Evolutionary conservation across 75 land plant genomes (phyloP), one percentile per base, ranked within the genome.

Genomic region (Azolla pinnata): DNA sequence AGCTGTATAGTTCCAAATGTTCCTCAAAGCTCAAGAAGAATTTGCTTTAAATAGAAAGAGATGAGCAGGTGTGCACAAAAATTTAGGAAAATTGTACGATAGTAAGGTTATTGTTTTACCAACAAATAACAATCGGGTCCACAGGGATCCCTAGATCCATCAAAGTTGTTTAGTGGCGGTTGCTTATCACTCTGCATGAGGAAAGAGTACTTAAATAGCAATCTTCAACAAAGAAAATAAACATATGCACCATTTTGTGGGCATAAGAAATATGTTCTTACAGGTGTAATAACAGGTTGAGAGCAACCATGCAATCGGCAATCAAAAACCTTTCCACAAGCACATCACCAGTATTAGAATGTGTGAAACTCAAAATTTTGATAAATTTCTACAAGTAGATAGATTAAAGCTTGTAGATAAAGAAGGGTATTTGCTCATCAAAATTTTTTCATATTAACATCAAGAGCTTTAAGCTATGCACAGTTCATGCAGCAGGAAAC

Each of bases 281-380:
- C 99, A 45, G 97, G 91, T 57, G 76, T 77, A 64, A 95, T 83
- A 44, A 95, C 72, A 64, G 85, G 81, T 69, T 95, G 99, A 38
- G 97, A 90, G 64, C 99, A 95, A n/a, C 99, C 99, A 80, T 95
- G 99, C 48, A 95, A 70, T 60, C 84, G 88, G 63, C 99, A 95
- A 72, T 95, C 99, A 78, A 95, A 95, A 0, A 95, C 92, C 99
- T 95, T n/a, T n/a, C n/a, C n/a, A n/a, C n/a, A n/a, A n/a, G n/a
- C n/a, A n/a, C n/a, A n/a, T n/a, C n/a, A n/a, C n/a, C n/a, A n/a
- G n/a, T n/a, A n/a, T n/a, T n/a, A n/a, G n/a, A n/a, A n/a, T n/a
- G n/a, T n/a, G n/a, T n/a, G n/a, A n/a, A n/a, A n/a, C n/a, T n/a
- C n/a, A n/a, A n/a, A n/a, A n/a, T n/a, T n/a, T n/a, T n/a, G n/a